A percentile compares a stretch with the other conserved stretches of the same genome.
Evolutionary conservation across 805 yeast genomes (phyloP).

Genomic region (Naumovozyma dairenensis): DNA sequence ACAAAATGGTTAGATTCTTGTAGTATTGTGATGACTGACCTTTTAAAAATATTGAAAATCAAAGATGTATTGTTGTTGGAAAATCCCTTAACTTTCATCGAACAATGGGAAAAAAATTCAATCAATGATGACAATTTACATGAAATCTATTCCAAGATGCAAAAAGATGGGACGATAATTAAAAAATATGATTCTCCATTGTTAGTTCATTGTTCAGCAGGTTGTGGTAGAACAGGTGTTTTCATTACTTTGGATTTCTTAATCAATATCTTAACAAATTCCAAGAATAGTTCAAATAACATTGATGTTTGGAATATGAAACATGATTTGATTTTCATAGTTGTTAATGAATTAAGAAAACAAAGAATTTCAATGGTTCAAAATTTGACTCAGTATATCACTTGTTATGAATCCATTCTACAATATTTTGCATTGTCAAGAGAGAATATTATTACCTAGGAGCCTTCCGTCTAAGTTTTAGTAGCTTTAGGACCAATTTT

Average conservation of each 20-base stretch:
- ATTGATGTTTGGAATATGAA: conserved; percentile 35
- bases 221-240: conserved; percentile 94
- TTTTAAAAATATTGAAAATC: conserved; percentile 25
- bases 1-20: conserved; percentile 81
- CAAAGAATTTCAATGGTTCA: conserved; percentile 76
- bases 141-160: conserved; percentile 1
- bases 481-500: too few species aligned
- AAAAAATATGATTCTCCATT: conserved; percentile 34
- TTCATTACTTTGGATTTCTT: conserved; percentile 57
- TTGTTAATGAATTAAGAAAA: conserved; percentile 52
- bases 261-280: conserved; percentile 28
- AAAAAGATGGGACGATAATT: conserved; percentile 3
- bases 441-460: too few species aligned
- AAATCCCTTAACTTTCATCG: conserved; percentile 7
- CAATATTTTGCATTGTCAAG: conserved; percentile 22
- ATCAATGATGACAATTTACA: neutral
- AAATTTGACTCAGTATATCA: conserved; percentile 56
- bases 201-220: conserved; percentile 89
- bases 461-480: too few species aligned
- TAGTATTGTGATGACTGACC: conserved; percentile 36
- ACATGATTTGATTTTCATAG: conserved; percentile 48
- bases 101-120: neutral
- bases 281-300: conserved; percentile 24
- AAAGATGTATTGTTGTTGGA: conserved; percentile 21
- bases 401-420: conserved; percentile 52